phyloP scores from a whole-genome alignment of 441 rosid species.

The Pelargonium cotyledonis region DNA sequence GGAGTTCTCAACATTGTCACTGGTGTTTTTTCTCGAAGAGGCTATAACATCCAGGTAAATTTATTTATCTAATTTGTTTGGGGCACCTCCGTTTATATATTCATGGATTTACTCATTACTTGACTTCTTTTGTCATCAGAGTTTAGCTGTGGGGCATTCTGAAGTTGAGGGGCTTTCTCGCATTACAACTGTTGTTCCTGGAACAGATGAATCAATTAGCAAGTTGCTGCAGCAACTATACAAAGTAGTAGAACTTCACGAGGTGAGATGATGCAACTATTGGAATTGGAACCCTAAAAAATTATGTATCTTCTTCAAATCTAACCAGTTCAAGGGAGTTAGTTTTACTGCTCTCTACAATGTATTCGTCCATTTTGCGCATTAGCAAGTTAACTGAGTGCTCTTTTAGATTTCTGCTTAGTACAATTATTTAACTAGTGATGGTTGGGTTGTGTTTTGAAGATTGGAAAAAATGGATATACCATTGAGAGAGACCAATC shows the following conservation, averaged over 20 bases:
- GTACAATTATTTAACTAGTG: not conserved
- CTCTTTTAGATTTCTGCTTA: too few species aligned
- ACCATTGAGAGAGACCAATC: too few species aligned
- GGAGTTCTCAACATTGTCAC: slow-evolving; percentile 84
- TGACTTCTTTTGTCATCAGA: slow-evolving; percentile 36
- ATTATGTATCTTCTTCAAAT: not conserved
- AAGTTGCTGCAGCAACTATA: slow-evolving; percentile 78
- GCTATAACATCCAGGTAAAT: slow-evolving; percentile 79
- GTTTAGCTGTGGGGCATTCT: slow-evolving; percentile 88
- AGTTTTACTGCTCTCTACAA: too few species aligned
- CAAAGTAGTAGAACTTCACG: slow-evolving; percentile 69
- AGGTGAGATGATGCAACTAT: slow-evolving; percentile 37
- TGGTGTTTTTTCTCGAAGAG: slow-evolving; percentile 81
- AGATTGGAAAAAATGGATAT: not conserved
- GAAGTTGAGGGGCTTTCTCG: slow-evolving; percentile 77
- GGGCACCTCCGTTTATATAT: not conserved
- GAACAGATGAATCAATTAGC: slow-evolving; percentile 76
- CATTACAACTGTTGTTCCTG: slow-evolving; percentile 82
- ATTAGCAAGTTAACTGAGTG: too few species aligned
- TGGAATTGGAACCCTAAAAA: not conserved
- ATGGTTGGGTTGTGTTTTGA: not conserved
- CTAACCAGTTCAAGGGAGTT: too few species aligned
- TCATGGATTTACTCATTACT: slow-evolving; percentile 13
- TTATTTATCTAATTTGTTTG: slow-evolving; percentile 10
- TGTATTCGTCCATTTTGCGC: too few species aligned